phyloP scores from a whole-genome alignment of 2,329 filamentous ascomycete genomes.

The Pseudocercospora macadamiae region DNA sequence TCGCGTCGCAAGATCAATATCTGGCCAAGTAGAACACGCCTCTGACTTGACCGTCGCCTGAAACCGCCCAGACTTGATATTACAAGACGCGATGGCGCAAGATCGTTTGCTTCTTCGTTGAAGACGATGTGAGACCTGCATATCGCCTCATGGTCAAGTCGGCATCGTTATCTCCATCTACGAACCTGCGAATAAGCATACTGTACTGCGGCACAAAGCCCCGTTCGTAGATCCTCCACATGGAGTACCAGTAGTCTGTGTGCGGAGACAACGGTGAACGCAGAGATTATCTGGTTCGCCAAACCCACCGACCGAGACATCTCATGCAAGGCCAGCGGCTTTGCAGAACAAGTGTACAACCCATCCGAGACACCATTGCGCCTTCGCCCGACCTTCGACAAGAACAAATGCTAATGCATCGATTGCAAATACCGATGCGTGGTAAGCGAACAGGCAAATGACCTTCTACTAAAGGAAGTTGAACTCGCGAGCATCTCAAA shows the following conservation, averaged over 20 bases:
- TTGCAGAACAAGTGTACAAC: slow-evolving; percentile 5
- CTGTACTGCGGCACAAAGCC: not conserved
- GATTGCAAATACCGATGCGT: not conserved
- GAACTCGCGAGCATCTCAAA: no score
- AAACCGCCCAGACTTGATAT: not conserved
- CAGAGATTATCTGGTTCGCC: slow-evolving; percentile 2
- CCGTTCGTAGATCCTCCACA: not conserved
- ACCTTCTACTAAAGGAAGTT: no score
- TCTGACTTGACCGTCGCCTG: not conserved
- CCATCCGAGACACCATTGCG: slow-evolving; percentile 1
- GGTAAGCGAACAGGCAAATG: not conserved
- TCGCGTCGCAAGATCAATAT: not conserved
- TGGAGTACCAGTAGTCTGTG: not conserved
- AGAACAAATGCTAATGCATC: not conserved
- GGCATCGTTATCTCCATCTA: not conserved
- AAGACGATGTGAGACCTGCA: not conserved
- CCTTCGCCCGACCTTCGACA: not conserved
- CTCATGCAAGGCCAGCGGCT: not conserved
- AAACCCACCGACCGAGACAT: not conserved
- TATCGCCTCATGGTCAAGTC: not conserved
- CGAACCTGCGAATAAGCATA: slow-evolving; percentile 1
- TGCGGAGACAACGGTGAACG: no score
- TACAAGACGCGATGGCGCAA: not conserved
- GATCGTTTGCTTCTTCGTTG: not conserved
- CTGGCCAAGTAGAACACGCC: not conserved